A percentile compares a stretch with the other conserved stretches of the same genome.
These are phyloP conservation scores for Acacia acuminata DNA, from an alignment of 306 rosid species.

Conservation along the genomic window DNA sequence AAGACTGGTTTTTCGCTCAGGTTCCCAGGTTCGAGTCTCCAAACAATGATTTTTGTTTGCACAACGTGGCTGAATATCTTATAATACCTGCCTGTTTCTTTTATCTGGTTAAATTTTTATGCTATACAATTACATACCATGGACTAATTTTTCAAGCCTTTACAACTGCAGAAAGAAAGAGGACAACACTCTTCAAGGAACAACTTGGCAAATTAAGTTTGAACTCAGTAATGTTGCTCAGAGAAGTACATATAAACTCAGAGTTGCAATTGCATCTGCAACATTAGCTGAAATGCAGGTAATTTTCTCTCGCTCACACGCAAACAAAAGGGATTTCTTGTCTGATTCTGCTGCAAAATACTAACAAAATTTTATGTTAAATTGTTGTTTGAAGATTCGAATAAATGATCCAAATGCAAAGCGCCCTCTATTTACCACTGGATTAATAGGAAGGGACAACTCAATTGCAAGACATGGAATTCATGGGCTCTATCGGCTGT, in stretches of 20 bases:
- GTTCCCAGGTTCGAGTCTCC: slow-evolving; percentile 60
- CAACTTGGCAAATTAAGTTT: slow-evolving; percentile 93
- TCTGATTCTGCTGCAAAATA: slow-evolving; percentile 15
- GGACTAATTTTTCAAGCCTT: slow-evolving; percentile 21
- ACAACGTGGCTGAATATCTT: slow-evolving; percentile 18
- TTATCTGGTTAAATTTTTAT: slow-evolving; percentile 20
- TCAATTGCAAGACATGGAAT: slow-evolving; percentile 69
- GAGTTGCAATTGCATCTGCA: slow-evolving; percentile 85
- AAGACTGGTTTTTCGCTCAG: slow-evolving; percentile 88
- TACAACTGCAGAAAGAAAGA: slow-evolving; percentile 55
- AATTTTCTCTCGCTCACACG: neutral
- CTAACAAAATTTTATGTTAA: slow-evolving; percentile 24
- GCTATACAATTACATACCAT: neutral
- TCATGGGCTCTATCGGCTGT: slow-evolving; percentile 58
- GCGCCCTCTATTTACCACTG: slow-evolving; percentile 33
- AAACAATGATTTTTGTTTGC: slow-evolving; percentile 7
- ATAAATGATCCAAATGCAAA: slow-evolving; percentile 40
- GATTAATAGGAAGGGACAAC: slow-evolving; percentile 56
- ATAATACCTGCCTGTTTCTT: slow-evolving; percentile 7
- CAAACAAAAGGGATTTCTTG: neutral
- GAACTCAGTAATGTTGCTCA: slow-evolving; percentile 46
- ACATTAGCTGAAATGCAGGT: slow-evolving; percentile 86
- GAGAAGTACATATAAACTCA: slow-evolving; percentile 59
- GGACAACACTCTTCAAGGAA: slow-evolving; percentile 61
- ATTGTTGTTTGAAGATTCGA: slow-evolving; percentile 45